Percentiles rank a stretch among this genome's conserved stretches.
Conservation (phyloP, 2,329 filamentous ascomycete genomes). For the Epichloe gansuensis region DNA sequence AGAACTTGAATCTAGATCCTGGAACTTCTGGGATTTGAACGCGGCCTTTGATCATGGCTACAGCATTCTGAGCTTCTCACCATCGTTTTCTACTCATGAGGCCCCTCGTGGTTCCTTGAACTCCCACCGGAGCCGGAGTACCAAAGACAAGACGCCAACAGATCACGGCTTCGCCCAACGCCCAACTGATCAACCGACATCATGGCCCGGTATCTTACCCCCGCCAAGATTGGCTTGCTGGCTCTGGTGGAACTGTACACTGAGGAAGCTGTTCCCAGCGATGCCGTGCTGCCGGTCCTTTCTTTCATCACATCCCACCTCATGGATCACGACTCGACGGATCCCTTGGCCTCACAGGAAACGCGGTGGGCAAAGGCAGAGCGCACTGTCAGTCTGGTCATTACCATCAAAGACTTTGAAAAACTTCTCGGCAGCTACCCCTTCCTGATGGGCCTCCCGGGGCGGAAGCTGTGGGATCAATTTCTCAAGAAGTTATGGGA, state of each 20-base stretch:
- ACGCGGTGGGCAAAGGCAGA: constrained; percentile 36
- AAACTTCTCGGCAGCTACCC: constrained; percentile 39
- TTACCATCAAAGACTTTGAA: constrained; percentile 47
- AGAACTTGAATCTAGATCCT: not conserved
- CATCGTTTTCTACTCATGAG: not conserved
- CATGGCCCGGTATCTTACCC: constrained; percentile 79
- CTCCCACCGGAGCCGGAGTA: not conserved
- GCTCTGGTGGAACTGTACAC: constrained; percentile 72
- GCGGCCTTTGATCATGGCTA: not conserved
- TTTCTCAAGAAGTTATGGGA: constrained; percentile 74
- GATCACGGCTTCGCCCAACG: not conserved
- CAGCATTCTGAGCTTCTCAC: not conserved
- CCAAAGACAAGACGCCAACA: not conserved
- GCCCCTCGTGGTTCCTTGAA: not conserved
- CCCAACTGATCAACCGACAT: not conserved
- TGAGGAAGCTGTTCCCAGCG: constrained; percentile 53
- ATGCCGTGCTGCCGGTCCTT: constrained; percentile 61
- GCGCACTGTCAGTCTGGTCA: constrained; percentile 36
- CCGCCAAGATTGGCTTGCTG: constrained; percentile 73
- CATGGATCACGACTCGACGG: constrained; percentile 32
- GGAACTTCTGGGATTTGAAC: too few relatives aligned
- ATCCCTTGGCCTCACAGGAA: constrained; percentile 13
- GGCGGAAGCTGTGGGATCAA: constrained; percentile 74
- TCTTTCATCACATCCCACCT: constrained; percentile 67
- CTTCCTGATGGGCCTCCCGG: constrained; percentile 48